Conservation (phyloP, 2,329 filamentous ascomycete genomes). For the Penicillium sp. region DNA sequence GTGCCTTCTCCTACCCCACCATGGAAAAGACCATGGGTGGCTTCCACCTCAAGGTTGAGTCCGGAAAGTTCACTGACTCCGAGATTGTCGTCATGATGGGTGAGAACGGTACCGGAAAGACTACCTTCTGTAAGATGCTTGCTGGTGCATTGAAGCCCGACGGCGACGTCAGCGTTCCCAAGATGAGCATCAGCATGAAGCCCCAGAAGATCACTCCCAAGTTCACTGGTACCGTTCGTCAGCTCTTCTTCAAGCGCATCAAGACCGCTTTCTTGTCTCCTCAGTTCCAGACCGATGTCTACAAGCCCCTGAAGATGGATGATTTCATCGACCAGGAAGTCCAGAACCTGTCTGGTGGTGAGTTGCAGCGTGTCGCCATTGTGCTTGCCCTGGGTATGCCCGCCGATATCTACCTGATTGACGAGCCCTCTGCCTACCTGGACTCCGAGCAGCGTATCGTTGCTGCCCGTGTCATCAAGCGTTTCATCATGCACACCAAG, state of each 20-base stretch:
- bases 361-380: conserved; percentile 98
- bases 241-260: conserved; percentile 99
- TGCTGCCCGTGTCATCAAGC: conserved; percentile 95
- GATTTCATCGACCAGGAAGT: conserved; percentile 99
- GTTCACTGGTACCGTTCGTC: conserved; percentile 93
- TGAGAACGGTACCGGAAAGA: conserved; percentile 99
- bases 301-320: conserved; percentile 98
- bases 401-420: conserved; percentile 97
- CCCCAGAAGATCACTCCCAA: conserved; percentile 99
- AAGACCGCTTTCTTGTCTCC: conserved; percentile 94
- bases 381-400: conserved; percentile 94
- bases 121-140: conserved; percentile 95
- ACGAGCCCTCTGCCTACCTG: conserved; percentile 95
- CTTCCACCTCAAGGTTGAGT: conserved; percentile 81
- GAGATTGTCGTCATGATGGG: conserved; percentile 99
- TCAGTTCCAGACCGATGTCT: conserved; percentile 99
- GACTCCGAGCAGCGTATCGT: conserved; percentile 99
- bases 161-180: conserved; percentile 72
- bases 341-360: conserved; percentile 97
- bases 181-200: conserved; percentile 99
- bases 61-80: conserved; percentile 91
- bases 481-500: conserved; percentile 99
- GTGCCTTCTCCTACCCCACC: conserved; percentile 80
- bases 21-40: conserved; percentile 92
- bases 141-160: conserved; percentile 94